phyloP scores from a whole-genome alignment of 169 alveolate genomes.

The Plasmodium inui region DNA sequence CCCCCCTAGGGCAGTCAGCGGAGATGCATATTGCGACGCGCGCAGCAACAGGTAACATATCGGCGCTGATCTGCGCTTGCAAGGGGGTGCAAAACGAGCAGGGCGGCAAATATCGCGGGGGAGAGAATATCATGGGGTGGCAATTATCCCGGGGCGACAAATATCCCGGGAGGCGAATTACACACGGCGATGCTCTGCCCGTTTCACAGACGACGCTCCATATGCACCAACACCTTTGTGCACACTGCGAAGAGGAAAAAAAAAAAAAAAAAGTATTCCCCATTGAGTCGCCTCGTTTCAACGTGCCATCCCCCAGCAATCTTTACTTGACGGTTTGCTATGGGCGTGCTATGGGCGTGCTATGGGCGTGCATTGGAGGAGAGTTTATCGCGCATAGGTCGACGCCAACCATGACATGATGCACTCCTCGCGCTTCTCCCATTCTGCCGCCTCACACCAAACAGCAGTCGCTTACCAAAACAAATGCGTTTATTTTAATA shows the following conservation, averaged over 20 bases:
- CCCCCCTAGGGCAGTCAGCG: not conserved
- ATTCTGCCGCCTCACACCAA: not conserved
- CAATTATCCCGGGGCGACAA: too few species aligned
- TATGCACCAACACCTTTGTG: not conserved
- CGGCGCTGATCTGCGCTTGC: not conserved
- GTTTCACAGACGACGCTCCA: not conserved
- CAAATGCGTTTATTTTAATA: not conserved
- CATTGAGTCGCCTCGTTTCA: not conserved
- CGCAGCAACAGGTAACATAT: not conserved
- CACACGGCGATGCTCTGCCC: not conserved
- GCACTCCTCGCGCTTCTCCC: too few species aligned
- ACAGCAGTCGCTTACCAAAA: not conserved
- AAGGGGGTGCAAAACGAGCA: not conserved
- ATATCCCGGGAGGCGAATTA: too few species aligned
- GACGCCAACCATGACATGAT: not conserved
- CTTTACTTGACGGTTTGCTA: not conserved
- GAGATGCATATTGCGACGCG: not conserved
- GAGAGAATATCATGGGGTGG: too few species aligned
- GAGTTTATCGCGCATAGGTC: not conserved
- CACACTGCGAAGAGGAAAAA: not conserved
- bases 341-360: not conserved
- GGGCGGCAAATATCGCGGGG: too few species aligned
- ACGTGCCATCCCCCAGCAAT: not conserved
- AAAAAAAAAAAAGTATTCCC: not conserved
- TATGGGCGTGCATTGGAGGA: not conserved